Evolutionary conservation across 2,329 filamentous ascomycete species (phyloP).

Genomic region (Epichloe coenophiala): DNA sequence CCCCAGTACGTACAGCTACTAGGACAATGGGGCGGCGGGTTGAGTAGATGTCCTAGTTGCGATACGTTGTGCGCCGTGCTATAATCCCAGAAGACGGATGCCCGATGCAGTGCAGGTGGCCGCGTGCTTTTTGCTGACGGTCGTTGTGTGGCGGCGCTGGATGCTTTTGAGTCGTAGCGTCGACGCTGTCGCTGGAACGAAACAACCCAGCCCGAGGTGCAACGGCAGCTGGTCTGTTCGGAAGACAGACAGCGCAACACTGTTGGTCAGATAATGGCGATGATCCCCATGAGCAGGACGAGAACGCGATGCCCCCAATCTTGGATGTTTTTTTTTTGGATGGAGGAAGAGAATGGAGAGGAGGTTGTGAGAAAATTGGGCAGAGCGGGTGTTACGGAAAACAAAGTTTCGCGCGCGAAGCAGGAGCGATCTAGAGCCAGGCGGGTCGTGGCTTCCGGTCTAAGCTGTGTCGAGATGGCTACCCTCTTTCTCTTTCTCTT

Average conservation of each 20-base stretch:
- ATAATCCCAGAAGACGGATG: not conserved
- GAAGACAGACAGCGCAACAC: not conserved
- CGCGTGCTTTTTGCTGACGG: conserved; percentile 1
- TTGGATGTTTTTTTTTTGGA: not conserved
- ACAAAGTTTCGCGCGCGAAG: conserved; percentile 1
- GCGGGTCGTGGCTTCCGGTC: conserved; percentile 6
- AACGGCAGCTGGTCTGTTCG: not conserved
- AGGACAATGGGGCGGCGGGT: not conserved
- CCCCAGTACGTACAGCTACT: not conserved
- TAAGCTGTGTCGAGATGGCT: conserved; percentile 2
- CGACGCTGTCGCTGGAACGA: not conserved
- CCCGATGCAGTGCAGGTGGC: conserved; percentile 2
- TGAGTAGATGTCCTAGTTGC: not conserved
- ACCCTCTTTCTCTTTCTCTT: not conserved
- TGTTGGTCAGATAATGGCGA: not conserved
- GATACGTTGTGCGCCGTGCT: not conserved
- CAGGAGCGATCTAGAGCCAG: conserved; percentile 1
- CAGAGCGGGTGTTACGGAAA: conserved; percentile 1
- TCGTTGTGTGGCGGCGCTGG: not conserved
- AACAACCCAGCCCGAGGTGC: not conserved
- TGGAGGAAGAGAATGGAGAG: not conserved
- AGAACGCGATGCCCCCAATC: not conserved
- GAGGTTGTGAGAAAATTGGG: not conserved
- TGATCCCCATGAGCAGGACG: not conserved
- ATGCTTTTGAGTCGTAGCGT: conserved; percentile 1